These are phyloP conservation scores for Ceratocystiopsis sp. DNA, from an alignment of 2,329 filamentous ascomycete genomes.

Conservation along the genomic window DNA sequence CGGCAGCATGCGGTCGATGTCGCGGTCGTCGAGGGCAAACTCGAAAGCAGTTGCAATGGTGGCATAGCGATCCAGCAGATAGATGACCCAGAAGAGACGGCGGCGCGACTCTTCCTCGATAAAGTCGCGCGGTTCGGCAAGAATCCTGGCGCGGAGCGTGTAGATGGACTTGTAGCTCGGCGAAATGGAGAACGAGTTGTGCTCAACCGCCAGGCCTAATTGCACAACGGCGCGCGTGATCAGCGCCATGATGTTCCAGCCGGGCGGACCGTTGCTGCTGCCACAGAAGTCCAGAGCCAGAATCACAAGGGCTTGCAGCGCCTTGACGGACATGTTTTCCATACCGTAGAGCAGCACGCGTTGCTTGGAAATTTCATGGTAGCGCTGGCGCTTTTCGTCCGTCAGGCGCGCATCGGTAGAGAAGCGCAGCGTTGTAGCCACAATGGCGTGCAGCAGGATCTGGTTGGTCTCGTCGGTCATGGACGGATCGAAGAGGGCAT, in stretches of 20 bases:
- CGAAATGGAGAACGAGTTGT: conserved; percentile 60
- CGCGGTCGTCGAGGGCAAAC: conserved; percentile 74
- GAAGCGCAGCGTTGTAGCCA: conserved; percentile 73
- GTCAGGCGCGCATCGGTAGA: conserved; percentile 62
- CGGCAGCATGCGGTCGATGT: conserved; percentile 73
- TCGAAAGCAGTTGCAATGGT: conserved; percentile 86
- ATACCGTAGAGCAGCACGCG: conserved; percentile 75
- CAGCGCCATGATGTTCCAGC: conserved; percentile 80
- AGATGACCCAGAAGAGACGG: conserved; percentile 87
- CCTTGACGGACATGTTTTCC: conserved; percentile 78
- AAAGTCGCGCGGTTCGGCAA: conserved; percentile 70
- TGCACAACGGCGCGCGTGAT: conserved; percentile 83
- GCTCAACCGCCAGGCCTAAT: conserved; percentile 69
- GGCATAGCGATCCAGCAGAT: conserved; percentile 75
- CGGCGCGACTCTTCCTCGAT: conserved; percentile 79
- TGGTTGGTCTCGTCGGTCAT: conserved; percentile 66
- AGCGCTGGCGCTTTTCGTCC: conserved; percentile 53
- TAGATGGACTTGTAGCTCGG: conserved; percentile 76
- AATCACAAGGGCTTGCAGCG: conserved; percentile 74
- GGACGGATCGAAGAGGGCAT: conserved; percentile 63
- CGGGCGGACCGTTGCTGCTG: conserved; percentile 74
- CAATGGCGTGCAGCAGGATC: conserved; percentile 72
- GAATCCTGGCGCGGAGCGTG: conserved; percentile 67
- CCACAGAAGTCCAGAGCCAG: conserved; percentile 72
- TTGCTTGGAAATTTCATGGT: conserved; percentile 68